Evolutionary conservation across 768 basidiomycete species (phyloP), one percentile per base, ranked within the genome.

Genomic region (Leccinum subgranulosum): DNA sequence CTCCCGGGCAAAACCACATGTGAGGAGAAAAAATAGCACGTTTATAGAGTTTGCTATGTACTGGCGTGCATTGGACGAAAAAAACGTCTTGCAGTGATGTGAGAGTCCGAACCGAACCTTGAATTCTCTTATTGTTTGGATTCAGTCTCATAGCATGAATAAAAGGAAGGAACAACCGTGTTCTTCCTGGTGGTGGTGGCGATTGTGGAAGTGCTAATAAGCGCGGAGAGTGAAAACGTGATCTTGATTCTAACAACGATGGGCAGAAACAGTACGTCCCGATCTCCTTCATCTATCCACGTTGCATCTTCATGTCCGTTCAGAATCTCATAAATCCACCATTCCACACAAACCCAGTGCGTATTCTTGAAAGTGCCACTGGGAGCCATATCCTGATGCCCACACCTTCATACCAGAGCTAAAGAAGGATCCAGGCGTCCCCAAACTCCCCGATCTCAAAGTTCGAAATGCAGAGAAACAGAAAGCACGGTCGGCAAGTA

Each of bases 341-440:
- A 28, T 72, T 29, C 70, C 66, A 51, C 67, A 62, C 14, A 74
- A 56, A 69, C 49, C 63, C 3, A 72, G 71, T 64, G 46, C 56
- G 60, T 64, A 36, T 36, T 33, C 23, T 33, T 23, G 23, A 9
- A 19, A 49, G 9, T 7, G 12, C 48, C 9, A 31, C 43, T 14
- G 15, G 61, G 58, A 62, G 51, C 63, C 14, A 27, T 51, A 51
- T 54, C 46, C 12, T 54, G 33, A 55, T 28, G 21, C 6, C 14
- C 33, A 41, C 17, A 19, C 5, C 48, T 51, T 39, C 31, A 21
- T 41, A 15, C n/a, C 8, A 93, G 92, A 89, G 68, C 75, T 93
- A 41, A 93, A 90, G 74, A 94, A 92, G 68, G 94, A 96, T 70
- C 89, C 90, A 33, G 94, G 93, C 17, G 77, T 97, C 2, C 94